phyloP scores from a whole-genome alignment of 106 monocot species.

The Dactylorhiza incarnata region DNA sequence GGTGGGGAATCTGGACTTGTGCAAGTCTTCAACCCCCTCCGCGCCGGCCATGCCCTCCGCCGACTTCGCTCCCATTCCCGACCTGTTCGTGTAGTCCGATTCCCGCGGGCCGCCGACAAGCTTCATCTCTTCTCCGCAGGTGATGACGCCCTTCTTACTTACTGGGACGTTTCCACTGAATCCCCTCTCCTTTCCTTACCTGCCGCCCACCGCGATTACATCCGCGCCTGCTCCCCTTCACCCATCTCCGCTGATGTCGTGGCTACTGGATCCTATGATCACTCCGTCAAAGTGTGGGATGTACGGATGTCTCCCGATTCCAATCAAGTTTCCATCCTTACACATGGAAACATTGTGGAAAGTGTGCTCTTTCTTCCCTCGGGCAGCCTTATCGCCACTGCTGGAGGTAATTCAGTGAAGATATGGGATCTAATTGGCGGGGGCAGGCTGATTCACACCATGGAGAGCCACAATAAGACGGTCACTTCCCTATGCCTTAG shows the following conservation, averaged over 20 bases:
- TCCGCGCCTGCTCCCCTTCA: slow-evolving; percentile 65
- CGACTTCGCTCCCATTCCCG: slow-evolving; percentile 60
- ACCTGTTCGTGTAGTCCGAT: slow-evolving; percentile 63
- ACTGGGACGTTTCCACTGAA: slow-evolving; percentile 82
- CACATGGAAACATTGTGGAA: slow-evolving; percentile 74
- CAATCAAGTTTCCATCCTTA: slow-evolving; percentile 22
- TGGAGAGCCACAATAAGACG: slow-evolving; percentile 93
- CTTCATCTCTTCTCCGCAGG: slow-evolving; percentile 80
- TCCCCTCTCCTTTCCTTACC: slow-evolving; percentile 35
- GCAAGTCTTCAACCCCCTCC: slow-evolving; percentile 53
- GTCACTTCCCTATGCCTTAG: slow-evolving; percentile 63
- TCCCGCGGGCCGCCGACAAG: slow-evolving; percentile 59
- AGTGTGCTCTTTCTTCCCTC: slow-evolving; percentile 78
- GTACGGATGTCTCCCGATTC: slow-evolving; percentile 26
- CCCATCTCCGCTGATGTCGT: slow-evolving; percentile 52
- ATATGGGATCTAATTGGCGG: slow-evolving; percentile 92
- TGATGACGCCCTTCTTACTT: slow-evolving; percentile 68
- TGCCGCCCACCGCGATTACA: slow-evolving; percentile 76
- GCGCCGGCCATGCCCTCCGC: slow-evolving; percentile 44
- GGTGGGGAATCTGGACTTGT: slow-evolving; percentile 54
- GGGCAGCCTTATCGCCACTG: slow-evolving; percentile 76
- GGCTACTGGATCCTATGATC: slow-evolving; percentile 89
- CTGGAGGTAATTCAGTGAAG: slow-evolving; percentile 75
- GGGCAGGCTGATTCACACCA: slow-evolving; percentile 56
- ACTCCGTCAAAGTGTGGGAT: slow-evolving; percentile 76